A percentile compares a stretch with the other conserved stretches of the same genome.
Conservation (phyloP, 2,329 filamentous ascomycete genomes). For the Alternaria sp. region DNA sequence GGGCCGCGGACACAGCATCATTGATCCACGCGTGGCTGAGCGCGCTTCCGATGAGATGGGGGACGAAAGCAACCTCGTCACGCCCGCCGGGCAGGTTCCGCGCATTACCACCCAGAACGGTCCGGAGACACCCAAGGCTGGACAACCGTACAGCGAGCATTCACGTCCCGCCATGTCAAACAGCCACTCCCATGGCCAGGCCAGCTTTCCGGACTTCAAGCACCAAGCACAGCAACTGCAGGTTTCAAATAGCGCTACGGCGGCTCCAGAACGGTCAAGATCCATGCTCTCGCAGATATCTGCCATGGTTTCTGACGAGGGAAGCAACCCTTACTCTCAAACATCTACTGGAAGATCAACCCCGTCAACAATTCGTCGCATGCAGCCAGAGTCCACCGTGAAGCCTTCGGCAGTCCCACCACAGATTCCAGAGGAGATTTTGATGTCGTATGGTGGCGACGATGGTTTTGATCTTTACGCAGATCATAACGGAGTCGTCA, state of each 20-base stretch:
- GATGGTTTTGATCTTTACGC: conserved; percentile 47
- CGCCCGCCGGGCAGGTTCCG: conserved; percentile 36
- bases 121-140: conserved; percentile 24
- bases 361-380: conserved; percentile 37
- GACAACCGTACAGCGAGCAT: conserved; percentile 12
- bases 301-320: conserved; percentile 42
- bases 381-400: conserved; percentile 31
- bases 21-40: conserved; percentile 33
- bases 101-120: conserved; percentile 22
- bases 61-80: conserved; percentile 33
- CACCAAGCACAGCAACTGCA: conserved; percentile 21
- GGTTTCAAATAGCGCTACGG: conserved; percentile 14
- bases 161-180: conserved; percentile 13
- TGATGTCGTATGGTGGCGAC: conserved; percentile 20
- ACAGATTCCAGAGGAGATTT: conserved; percentile 34
- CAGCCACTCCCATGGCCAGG: conserved; percentile 18
- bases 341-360: conserved; percentile 38
- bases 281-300: conserved; percentile 48
- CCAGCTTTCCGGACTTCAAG: conserved; percentile 11
- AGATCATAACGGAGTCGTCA: conserved; percentile 47
- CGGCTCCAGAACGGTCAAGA: conserved; percentile 37
- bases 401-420: conserved; percentile 23
- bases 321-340: conserved; percentile 35
- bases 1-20: conserved; percentile 35
- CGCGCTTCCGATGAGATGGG: conserved; percentile 32